phyloP scores from a whole-genome alignment of 192 early-diverging fungal genomes.

The Mortierella antarctica region DNA sequence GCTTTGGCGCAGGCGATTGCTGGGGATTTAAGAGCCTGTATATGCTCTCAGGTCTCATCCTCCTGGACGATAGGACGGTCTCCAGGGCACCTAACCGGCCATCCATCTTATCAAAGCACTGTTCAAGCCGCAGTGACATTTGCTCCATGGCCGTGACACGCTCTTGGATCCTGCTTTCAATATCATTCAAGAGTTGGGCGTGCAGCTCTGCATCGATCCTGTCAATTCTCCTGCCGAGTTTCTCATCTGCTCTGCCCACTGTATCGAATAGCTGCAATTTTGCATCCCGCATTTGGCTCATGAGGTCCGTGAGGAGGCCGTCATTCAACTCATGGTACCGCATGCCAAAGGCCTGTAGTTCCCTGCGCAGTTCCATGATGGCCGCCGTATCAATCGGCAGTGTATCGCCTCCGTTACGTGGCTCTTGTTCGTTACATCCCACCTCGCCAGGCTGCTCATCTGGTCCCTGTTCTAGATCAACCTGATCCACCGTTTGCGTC shows the following conservation, averaged over 20 bases:
- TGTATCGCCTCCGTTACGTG: not conserved
- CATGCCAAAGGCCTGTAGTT: slow-evolving; percentile 30
- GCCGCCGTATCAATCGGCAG: not conserved
- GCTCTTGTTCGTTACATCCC: not conserved
- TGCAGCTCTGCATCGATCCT: slow-evolving; percentile 33
- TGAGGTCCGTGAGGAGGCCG: slow-evolving; percentile 25
- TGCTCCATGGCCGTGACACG: slow-evolving; percentile 39
- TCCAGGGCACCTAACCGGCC: slow-evolving; percentile 31
- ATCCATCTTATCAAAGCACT: slow-evolving; percentile 42
- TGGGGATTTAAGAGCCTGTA: slow-evolving; percentile 9
- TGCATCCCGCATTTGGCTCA: slow-evolving; percentile 24
- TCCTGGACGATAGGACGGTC: slow-evolving; percentile 13
- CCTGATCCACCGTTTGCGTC: not conserved
- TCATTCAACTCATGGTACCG: slow-evolving; percentile 40
- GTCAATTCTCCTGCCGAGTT: not conserved
- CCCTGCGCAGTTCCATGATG: slow-evolving; percentile 24
- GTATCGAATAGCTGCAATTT: slow-evolving; percentile 16
- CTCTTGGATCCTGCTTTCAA: slow-evolving; percentile 37
- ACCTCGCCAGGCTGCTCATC: not conserved
- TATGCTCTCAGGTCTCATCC: slow-evolving; percentile 27
- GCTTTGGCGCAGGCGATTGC: not conserved
- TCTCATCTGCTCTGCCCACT: slow-evolving; percentile 8
- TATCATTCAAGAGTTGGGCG: slow-evolving; percentile 18
- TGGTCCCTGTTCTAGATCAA: not conserved
- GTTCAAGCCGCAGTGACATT: slow-evolving; percentile 12